Evolutionary conservation across 176 grass and related monocot genomes (phyloP), one percentile per base, ranked within the genome.

Genomic region (Eleusine coracana): DNA sequence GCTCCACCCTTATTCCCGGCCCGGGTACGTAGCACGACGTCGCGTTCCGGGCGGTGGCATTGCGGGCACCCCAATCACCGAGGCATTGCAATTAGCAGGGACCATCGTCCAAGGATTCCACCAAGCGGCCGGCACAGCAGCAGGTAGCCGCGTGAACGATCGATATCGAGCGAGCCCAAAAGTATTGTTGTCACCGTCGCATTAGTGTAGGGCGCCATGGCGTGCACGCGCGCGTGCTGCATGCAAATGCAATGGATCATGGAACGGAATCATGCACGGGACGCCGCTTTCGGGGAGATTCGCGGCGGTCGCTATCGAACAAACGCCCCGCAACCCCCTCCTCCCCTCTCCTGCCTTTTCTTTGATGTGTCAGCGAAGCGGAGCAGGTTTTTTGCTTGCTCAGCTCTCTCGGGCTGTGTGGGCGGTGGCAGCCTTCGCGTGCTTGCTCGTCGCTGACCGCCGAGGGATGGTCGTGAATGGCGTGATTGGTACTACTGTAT

Each of bases 231-330:
- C 11, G 44, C 44, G 31, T 34, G 31, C 31, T 34, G 31, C 31
- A 34, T 34, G 31, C n/a, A n/a, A n/a, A 5, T 11, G 44, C 44
- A 46, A 46, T 11, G 44, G 44, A 46, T 46, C 44, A 46, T 46
- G 44, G 44, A 34, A 46, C 44, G 44, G 7, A 44, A 6, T 6
- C 41, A 44, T 9, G 41, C 44, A 46, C 42, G 42, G 42, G 7
- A 28, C n/a, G 73, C 27, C 83, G 84, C 73, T 46, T 45, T 84
- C 62, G 21, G 16, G 65, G 74, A 73, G 80, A 83, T 88, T 88
- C 74, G 27, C 66, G 37, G 27, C 36, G 73, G 59, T 36, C 68
- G 80, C 86, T 73, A 83, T 6, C 10, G 38, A 84, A 79, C 86
- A 68, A 88, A 29, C 10, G 68, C 59, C 38, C 36, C 66, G 5